Evolutionary conservation across 2,329 filamentous ascomycete species (phyloP), one percentile per base, ranked within the genome.

Genomic region (Xylaria sp.): DNA sequence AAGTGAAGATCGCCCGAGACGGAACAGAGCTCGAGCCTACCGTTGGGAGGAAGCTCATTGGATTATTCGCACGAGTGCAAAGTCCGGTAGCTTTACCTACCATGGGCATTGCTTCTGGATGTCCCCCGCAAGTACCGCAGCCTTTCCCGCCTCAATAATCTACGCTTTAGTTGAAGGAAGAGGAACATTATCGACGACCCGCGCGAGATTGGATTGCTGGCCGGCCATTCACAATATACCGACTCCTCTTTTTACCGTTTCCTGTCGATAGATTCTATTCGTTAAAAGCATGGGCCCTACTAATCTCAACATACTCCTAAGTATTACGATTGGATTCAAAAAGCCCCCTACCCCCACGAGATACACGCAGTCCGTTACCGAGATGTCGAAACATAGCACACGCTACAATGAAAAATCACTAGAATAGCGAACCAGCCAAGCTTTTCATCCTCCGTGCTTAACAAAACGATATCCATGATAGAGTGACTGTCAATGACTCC

Each of bases 1-100:
- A 98, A 74, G 92, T 98, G 65, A 98, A 98, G 78, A 97, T 98
- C 73, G 94, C 94, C 23, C 85, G 94, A 71, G 94, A 98, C 71
- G 94, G 94, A 1, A 98, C 94, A 0, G 94, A 98, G 76, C 81
- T 98, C 56, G 94, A 98, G 76, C 91, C 94, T 28, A 86, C 83
- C 31, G 86, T 96, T 45, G 94, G 94, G 4, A 87, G 87, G 70
- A 87, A 87, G 70, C 79, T 98, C 57, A 82, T 96, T 65, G 87
- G 88, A 46, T 84, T 97, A 71, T 97, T 98, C 76, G 89, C 92
- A 70, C 79, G 83, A 15, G 74, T 76, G 0, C 82, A 82, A 59
- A 82, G 75, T 42, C 77, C 81, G 6, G 71, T 68, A 1, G 67
- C 73, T 1, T 63, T 71, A 28, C 35, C 59, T 58, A 69, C 74